Evolutionary conservation across 495 filamentous ascomycete species (phyloP).

Genomic region (Elaphomyces granulatus): DNA sequence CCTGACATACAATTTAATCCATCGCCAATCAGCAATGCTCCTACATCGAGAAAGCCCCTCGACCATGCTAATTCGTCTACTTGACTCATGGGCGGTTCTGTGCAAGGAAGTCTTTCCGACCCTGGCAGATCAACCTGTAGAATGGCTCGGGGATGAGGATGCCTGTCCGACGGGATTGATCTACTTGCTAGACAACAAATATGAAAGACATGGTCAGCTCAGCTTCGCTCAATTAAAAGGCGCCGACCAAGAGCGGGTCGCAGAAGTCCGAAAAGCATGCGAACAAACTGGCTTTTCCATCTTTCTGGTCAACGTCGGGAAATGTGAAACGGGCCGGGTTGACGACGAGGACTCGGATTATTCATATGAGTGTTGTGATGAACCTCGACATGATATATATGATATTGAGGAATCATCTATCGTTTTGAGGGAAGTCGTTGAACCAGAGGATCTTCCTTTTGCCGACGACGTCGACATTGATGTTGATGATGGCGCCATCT

Average conservation of each 20-base stretch:
- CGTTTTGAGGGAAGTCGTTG: no score
- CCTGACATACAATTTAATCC: conserved; percentile 44
- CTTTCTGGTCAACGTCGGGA: conserved; percentile 25
- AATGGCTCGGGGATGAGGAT: background rate
- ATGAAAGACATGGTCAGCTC: conserved; percentile 31
- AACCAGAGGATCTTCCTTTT: no score
- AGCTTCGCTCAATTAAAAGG: conserved; percentile 25
- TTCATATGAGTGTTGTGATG: no score
- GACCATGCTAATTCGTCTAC: conserved; percentile 9
- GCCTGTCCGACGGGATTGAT: conserved; percentile 9
- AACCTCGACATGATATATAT: no score
- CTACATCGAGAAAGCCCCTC: conserved; percentile 4
- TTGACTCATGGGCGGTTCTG: conserved; percentile 14
- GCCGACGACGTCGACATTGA: no score
- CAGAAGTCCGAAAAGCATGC: conserved; percentile 19
- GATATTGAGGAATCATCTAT: no score
- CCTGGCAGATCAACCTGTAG: no score
- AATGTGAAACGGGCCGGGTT: conserved; percentile 9
- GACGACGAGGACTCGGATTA: no score
- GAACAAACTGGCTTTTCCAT: conserved; percentile 17
- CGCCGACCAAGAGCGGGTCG: conserved; percentile 18
- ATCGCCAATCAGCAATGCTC: conserved; percentile 9
- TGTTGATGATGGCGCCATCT: no score
- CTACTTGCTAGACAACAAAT: conserved; percentile 33
- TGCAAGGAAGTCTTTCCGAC: no score